Conservation (phyloP, 2,329 filamentous ascomycete genomes). For the Ceratocystis cubensis region DNA sequence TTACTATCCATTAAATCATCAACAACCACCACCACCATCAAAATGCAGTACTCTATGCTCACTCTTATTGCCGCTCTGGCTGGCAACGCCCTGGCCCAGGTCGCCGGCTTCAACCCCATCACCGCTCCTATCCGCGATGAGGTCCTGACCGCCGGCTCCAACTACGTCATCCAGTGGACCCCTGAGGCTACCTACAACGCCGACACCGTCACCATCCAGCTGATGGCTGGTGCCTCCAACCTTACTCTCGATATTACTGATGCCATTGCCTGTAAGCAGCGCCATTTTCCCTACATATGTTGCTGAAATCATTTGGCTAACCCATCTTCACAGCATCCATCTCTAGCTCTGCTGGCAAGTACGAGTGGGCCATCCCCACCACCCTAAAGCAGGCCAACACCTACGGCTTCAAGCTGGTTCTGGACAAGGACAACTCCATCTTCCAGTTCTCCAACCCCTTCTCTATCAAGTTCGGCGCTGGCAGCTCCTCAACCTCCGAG, state of each 20-base stretch:
- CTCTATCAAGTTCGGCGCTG: conserved; percentile 33
- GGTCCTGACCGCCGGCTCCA: conserved; percentile 36
- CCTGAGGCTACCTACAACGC: conserved; percentile 32
- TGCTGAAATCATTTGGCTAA: background rate
- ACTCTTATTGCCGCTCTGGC: conserved; percentile 35
- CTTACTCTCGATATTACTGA: conserved; percentile 29
- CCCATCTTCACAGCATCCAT: conserved; percentile 32
- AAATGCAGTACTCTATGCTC: conserved; percentile 41
- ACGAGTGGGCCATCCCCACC: conserved; percentile 39
- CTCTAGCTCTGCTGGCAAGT: conserved; percentile 34
- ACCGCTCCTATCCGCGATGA: conserved; percentile 35
- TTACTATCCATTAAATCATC: background rate
- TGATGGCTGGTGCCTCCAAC: conserved; percentile 41
- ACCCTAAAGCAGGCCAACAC: conserved; percentile 34
- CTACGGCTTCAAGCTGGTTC: conserved; percentile 47
- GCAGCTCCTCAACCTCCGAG: conserved; percentile 20
- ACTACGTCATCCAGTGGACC: conserved; percentile 41
- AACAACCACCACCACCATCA: conserved; percentile 28
- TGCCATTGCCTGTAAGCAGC: conserved; percentile 39
- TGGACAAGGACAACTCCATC: conserved; percentile 35
- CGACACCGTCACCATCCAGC: conserved; percentile 38
- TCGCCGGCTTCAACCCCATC: conserved; percentile 44
- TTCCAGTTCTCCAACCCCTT: conserved; percentile 56
- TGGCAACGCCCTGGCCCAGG: conserved; percentile 42
- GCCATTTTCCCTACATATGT: background rate